A percentile compares a stretch with the other conserved stretches of the same genome.
These are phyloP conservation scores for Globisporangium nodosum DNA, from an alignment of 352 stramenopile species.

Conservation along the genomic window DNA sequence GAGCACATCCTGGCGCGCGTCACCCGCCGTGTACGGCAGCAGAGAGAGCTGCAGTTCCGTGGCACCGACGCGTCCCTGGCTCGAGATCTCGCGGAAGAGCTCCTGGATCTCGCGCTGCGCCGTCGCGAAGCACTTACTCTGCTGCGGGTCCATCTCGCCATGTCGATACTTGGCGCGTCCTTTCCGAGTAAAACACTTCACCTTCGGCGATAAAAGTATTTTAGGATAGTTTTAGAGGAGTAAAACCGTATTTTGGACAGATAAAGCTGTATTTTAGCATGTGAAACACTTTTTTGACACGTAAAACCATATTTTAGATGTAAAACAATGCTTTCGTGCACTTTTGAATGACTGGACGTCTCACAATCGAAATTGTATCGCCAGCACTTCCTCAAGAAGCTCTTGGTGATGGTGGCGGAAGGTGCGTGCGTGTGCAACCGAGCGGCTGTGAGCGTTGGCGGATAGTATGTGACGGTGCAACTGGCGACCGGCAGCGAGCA, in stretches of 20 bases:
- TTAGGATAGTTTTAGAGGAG: no score
- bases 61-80: constrained; percentile 36
- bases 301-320: no score
- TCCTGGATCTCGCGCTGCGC: constrained; percentile 52
- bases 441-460: not conserved
- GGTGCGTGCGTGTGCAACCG: constrained; percentile 16
- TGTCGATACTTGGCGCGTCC: not conserved
- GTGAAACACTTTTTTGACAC: no score
- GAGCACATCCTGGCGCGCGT: constrained; percentile 44
- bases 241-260: no score
- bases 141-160: constrained; percentile 45
- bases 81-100: constrained; percentile 51
- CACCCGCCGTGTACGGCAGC: constrained; percentile 53
- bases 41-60: constrained; percentile 40
- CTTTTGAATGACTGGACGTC: no score
- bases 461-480: not conserved
- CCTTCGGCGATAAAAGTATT: no score
- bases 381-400: no score
- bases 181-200: no score
- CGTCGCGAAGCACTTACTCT: constrained; percentile 31
- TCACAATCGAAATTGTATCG: no score
- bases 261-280: no score
- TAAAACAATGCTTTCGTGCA: no score
- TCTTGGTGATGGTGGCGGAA: constrained; percentile 25
- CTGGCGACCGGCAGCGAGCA: constrained; percentile 17